Evolutionary conservation across 179 eudicot genomes (phyloP), one percentile per base, ranked within the genome.

Genomic region (Beta lomatogona): DNA sequence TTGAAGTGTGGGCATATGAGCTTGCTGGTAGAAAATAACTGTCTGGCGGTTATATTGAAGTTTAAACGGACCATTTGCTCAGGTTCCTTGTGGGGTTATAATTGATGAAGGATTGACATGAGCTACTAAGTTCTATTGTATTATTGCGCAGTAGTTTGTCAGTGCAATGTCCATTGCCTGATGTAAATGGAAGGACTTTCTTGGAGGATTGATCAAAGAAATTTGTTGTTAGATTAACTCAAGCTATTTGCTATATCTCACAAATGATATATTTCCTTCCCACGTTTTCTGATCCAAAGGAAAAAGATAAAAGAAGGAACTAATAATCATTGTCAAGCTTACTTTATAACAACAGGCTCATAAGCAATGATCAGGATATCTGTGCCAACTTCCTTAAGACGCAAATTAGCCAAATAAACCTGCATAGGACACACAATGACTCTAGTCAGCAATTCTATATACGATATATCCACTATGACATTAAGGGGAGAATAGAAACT

Each of bases 371-470:
- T 86, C 71, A 95, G 85, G 68, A 91, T 87, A 88, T 95, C 98
- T 13, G 98, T 94, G 36, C 84, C 92, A 77, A 87, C 98, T 88
- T 87, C 99, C 84, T 90, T 94, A 8, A 95, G 95, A 16, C 98
- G 91, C 80, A 95, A 81, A 86, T 95, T 95, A 14, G 98, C 97
- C 84, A 95, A 71, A 84, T 94, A 92, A 22, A 92, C 97, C 98
- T 95, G 88, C 63, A 85, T 70, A 71, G 25, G 63, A 41, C 80
- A 87, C 9, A 80, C 73, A 54, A 60, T 14, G 21, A 22, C 44
- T 48, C 68, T 21, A 64, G 9, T 78, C 67, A 74, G 52, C 41
- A 78, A 28, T 45, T 52, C 15, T 12, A 52, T 22, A 1, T 28
- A 46, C 73, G 19, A 71, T 22, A 10, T 66, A 59, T 15, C 79